Percentiles rank a stretch among this genome's conserved stretches.
These are phyloP conservation scores for Chaetomiaceae sp. DNA, from an alignment of 2,329 filamentous ascomycete species.

Conservation along the genomic window DNA sequence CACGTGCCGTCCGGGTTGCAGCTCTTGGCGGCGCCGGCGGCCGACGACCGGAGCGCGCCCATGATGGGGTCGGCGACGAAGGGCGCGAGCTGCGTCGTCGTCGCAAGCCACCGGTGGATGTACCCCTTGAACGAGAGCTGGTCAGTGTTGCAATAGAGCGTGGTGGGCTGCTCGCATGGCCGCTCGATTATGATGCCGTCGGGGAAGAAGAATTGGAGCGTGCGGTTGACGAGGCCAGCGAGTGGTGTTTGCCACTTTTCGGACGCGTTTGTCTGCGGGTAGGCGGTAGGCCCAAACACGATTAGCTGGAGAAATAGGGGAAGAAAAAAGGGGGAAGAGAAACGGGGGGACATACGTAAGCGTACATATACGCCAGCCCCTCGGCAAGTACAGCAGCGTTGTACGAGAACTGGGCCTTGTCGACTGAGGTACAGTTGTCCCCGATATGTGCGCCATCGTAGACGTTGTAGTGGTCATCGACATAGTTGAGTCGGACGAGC, in stretches of 20 bases:
- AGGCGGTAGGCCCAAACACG: not conserved
- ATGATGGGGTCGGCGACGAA: constrained; percentile 50
- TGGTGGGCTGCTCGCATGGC: constrained; percentile 53
- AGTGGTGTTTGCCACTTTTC: constrained; percentile 50
- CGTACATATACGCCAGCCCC: constrained; percentile 65
- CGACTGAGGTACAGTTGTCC: constrained; percentile 56
- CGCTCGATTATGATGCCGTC: constrained; percentile 59
- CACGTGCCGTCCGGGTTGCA: constrained; percentile 57
- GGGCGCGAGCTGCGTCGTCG: constrained; percentile 56
- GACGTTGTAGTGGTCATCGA: constrained; percentile 53
- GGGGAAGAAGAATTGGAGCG: constrained; percentile 48
- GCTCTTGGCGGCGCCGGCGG: constrained; percentile 48
- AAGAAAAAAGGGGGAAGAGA: not conserved
- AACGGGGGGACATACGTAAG: constrained; percentile 33
- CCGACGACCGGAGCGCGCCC: constrained; percentile 52
- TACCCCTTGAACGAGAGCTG: constrained; percentile 70
- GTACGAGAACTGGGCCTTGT: constrained; percentile 62
- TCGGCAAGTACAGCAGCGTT: constrained; percentile 58
- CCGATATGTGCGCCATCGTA: constrained; percentile 58
- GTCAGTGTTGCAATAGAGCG: constrained; percentile 59
- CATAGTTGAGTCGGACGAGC: constrained; percentile 48
- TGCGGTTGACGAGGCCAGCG: constrained; percentile 49
- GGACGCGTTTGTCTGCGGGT: constrained; percentile 40
- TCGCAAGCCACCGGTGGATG: constrained; percentile 60
- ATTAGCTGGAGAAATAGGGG: not conserved